Percentiles rank a stretch among this genome's conserved stretches.
These are phyloP conservation scores for Venturia asperata DNA, from an alignment of 2,329 filamentous ascomycete species.

Conservation along the genomic window DNA sequence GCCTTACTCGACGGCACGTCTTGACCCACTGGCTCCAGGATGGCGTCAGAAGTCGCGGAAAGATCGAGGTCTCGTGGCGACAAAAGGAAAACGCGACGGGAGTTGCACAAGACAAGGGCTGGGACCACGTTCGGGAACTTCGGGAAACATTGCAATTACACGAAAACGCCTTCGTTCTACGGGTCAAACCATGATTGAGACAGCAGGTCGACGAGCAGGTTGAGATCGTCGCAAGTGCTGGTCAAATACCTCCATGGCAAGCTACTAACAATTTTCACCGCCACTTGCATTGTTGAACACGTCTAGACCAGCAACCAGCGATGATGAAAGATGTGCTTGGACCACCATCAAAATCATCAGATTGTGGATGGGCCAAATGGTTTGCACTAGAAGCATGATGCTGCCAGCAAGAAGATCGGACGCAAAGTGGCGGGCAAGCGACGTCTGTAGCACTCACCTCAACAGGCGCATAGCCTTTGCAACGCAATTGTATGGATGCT, in stretches of 20 bases:
- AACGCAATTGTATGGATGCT: too few species aligned
- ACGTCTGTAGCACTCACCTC: too few species aligned
- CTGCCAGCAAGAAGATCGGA: background rate
- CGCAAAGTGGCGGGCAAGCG: too few species aligned
- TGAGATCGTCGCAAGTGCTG: background rate
- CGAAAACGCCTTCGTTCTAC: background rate
- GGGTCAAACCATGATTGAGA: background rate
- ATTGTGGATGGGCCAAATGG: too few species aligned
- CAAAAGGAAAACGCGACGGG: background rate
- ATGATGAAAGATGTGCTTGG: too few species aligned
- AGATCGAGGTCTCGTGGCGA: background rate
- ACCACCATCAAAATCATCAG: too few species aligned
- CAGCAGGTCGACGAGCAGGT: background rate
- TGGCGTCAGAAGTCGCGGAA: background rate
- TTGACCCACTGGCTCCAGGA: background rate
- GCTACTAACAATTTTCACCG: too few species aligned
- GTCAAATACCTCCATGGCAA: background rate
- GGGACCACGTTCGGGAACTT: background rate
- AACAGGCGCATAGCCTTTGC: too few species aligned
- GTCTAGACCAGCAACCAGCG: too few species aligned
- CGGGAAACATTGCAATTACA: background rate
- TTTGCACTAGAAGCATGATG: too few species aligned
- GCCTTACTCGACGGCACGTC: background rate
- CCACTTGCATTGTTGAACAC: too few species aligned
- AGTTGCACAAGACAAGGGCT: constrained; percentile 2